Evolutionary conservation across 495 filamentous ascomycete species (phyloP).

Genomic region (Aspergillus sparsus): DNA sequence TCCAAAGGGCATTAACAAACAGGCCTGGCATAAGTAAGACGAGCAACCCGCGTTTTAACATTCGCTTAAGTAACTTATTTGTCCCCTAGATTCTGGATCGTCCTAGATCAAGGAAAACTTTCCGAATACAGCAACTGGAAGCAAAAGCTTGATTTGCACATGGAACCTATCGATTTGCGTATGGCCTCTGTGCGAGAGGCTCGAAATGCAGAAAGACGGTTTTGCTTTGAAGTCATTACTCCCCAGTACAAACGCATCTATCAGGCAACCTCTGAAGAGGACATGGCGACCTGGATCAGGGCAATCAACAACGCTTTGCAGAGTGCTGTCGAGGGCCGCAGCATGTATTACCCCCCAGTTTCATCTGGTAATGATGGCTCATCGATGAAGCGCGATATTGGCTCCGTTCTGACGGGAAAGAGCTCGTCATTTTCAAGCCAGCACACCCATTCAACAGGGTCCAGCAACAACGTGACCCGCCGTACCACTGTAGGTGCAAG

Average conservation of each 20-base stretch:
- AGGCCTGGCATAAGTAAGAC: slow-evolving; percentile 98
- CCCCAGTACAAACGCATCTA: slow-evolving; percentile 96
- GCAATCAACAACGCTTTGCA: slow-evolving; percentile 97
- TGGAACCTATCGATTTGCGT: slow-evolving; percentile 95
- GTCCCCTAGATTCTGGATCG: slow-evolving; percentile 85
- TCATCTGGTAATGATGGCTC: slow-evolving; percentile 50
- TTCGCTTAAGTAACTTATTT: slow-evolving; percentile 16
- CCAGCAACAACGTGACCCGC: slow-evolving; percentile 63
- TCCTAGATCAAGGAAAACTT: slow-evolving; percentile 91
- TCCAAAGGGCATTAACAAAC: slow-evolving; percentile 91
- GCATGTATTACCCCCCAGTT: slow-evolving; percentile 45
- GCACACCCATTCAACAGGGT: slow-evolving; percentile 53
- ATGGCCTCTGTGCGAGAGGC: slow-evolving; percentile 97
- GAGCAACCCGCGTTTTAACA: slow-evolving; percentile 15
- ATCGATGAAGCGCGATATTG: slow-evolving; percentile 76
- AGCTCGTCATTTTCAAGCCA: slow-evolving; percentile 69
- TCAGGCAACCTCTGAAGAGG: slow-evolving; percentile 95
- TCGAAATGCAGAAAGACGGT: slow-evolving; percentile 88
- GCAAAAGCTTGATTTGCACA: slow-evolving; percentile 91
- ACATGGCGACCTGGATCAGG: slow-evolving; percentile 95
- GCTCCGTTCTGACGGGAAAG: slow-evolving; percentile 92
- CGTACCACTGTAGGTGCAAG: slow-evolving; percentile 89
- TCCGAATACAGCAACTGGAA: slow-evolving; percentile 99
- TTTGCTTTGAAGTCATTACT: slow-evolving; percentile 98
- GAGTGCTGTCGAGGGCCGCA: slow-evolving; percentile 86